phyloP scores from a whole-genome alignment of 306 rosid species.

The Prunus mira region DNA sequence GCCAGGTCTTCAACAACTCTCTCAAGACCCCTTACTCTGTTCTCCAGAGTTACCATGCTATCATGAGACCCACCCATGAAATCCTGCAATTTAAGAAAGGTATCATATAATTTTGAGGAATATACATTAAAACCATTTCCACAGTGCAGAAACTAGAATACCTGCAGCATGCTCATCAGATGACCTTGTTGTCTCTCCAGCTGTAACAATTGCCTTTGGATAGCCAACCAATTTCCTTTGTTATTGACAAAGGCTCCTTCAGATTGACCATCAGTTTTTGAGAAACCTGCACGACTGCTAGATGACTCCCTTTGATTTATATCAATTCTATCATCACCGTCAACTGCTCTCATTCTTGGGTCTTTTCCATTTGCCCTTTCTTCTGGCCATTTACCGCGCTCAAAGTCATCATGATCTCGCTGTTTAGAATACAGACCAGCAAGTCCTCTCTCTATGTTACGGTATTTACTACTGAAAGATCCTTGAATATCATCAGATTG shows the following conservation, averaged over 20 bases:
- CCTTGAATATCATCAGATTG: constrained; percentile 49
- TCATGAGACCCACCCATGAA: constrained; percentile 99
- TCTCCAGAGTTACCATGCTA: constrained; percentile 91
- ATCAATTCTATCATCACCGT: constrained; percentile 56
- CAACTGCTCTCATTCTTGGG: constrained; percentile 49
- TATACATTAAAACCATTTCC: constrained; percentile 13
- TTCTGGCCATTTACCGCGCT: constrained; percentile 56
- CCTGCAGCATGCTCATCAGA: constrained; percentile 99
- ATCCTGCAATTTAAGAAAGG: constrained; percentile 58
- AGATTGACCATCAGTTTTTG: constrained; percentile 75
- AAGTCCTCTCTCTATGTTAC: constrained; percentile 47
- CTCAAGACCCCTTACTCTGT: constrained; percentile 96
- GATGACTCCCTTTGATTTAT: constrained; percentile 69
- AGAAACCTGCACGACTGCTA: constrained; percentile 58
- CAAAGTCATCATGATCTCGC: constrained; percentile 47
- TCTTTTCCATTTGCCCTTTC: constrained; percentile 69
- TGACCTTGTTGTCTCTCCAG: constrained; percentile 96
- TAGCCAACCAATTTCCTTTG: constrained; percentile 93
- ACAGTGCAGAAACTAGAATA: constrained; percentile 26
- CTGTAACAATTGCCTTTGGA: constrained; percentile 88
- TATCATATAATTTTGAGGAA: constrained; percentile 18
- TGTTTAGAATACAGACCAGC: constrained; percentile 44
- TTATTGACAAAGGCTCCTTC: constrained; percentile 73
- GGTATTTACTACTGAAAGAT: constrained; percentile 56
- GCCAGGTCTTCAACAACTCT: constrained; percentile 98